Evolutionary conservation across 2,329 filamentous ascomycete genomes (phyloP).

Genomic region (Metarhizium humberi): DNA sequence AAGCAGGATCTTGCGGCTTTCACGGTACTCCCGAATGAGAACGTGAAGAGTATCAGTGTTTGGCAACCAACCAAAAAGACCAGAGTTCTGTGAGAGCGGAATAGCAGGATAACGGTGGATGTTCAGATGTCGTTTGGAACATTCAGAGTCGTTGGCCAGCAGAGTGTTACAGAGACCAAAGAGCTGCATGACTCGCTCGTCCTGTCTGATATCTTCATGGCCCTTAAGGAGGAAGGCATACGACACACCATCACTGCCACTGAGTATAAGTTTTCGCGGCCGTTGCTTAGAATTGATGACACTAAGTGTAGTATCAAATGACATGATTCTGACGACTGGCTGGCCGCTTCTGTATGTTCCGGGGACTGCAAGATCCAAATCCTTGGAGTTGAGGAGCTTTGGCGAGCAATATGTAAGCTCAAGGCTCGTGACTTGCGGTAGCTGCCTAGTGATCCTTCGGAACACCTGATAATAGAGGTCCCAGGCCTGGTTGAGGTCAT

Average conservation of each 20-base stretch:
- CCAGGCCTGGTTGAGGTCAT: constrained; percentile 96
- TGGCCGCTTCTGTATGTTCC: constrained; percentile 78
- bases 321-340: constrained; percentile 74
- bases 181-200: constrained; percentile 98
- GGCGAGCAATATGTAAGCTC: constrained; percentile 97
- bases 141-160: constrained; percentile 86
- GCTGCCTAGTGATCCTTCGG: constrained; percentile 84
- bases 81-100: constrained; percentile 90
- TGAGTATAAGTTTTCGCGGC: constrained; percentile 78
- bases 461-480: constrained; percentile 99
- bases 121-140: constrained; percentile 91
- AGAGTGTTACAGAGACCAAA: constrained; percentile 97
- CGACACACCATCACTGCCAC: constrained; percentile 77
- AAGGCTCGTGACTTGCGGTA: constrained; percentile 84
- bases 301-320: constrained; percentile 80
- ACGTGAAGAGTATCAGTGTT: constrained; percentile 97
- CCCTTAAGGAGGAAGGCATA: constrained; percentile 93
- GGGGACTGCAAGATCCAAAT: constrained; percentile 89
- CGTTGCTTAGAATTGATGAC: constrained; percentile 97
- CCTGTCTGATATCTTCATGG: constrained; percentile 98
- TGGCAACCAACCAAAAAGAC: constrained; percentile 89
- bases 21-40: constrained; percentile 92
- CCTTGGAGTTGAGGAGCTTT: constrained; percentile 73
- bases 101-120: constrained; percentile 97
- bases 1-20: constrained; percentile 91